Conservation (phyloP, 306 rosid species). For the Potentilla sterilis region DNA sequence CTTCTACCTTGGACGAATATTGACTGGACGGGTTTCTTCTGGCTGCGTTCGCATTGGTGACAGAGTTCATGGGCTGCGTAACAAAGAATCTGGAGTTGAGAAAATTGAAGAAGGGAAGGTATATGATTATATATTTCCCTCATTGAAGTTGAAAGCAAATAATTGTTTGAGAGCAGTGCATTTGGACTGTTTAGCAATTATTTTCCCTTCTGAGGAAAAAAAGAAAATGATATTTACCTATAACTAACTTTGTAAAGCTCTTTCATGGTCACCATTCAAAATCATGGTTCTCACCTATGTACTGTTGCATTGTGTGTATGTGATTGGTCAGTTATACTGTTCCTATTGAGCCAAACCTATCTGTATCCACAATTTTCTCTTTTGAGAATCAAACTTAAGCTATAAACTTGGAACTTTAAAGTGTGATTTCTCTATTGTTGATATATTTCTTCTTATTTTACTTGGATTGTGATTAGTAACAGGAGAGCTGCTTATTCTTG, state of each 20-base stretch:
- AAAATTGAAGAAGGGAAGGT: constrained; percentile 99
- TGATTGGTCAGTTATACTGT: neutral
- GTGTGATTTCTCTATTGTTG: too few species aligned
- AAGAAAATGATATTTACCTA: neutral
- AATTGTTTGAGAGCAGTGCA: constrained; percentile 13
- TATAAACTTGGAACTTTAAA: too few species aligned
- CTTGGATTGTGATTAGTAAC: constrained; percentile 14
- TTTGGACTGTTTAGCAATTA: neutral
- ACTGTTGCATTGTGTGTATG: neutral
- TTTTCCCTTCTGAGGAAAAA: neutral
- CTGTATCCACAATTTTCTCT: neutral
- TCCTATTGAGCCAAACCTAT: neutral
- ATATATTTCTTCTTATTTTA: constrained; percentile 15
- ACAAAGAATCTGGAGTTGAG: constrained; percentile 67
- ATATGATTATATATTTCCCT: constrained; percentile 22
- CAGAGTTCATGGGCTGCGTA: constrained; percentile 78
- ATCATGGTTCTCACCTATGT: neutral
- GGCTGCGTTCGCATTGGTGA: constrained; percentile 86
- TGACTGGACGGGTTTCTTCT: constrained; percentile 82
- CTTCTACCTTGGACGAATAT: constrained; percentile 86
- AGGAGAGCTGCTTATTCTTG: constrained; percentile 16
- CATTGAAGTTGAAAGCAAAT: constrained; percentile 18
- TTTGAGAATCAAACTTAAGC: neutral
- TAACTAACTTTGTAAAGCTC: neutral
- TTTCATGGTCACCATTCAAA: neutral